These are phyloP conservation scores for Pseudozyma thailandica DNA, from an alignment of 1,284 basidiomycete genomes.

Conservation along the genomic window DNA sequence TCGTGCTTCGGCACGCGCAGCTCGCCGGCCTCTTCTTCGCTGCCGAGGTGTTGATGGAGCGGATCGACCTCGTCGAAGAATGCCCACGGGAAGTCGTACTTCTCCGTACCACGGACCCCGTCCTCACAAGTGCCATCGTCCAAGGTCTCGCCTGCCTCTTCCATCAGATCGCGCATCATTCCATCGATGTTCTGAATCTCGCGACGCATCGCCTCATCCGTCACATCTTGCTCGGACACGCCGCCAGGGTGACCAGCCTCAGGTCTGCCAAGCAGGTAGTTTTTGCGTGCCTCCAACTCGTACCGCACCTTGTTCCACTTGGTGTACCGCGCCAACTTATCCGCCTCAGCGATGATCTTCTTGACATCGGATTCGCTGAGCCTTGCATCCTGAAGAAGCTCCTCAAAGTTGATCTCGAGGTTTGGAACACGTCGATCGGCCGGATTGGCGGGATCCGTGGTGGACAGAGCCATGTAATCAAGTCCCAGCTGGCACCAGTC, in stretches of 20 bases:
- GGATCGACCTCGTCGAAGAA: slow-evolving; percentile 61
- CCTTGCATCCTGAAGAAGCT: slow-evolving; percentile 60
- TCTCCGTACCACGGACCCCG: slow-evolving; percentile 60
- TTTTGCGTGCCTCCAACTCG: slow-evolving; percentile 63
- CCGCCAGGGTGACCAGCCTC: slow-evolving; percentile 46
- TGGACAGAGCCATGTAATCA: slow-evolving; percentile 65
- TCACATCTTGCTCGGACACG: slow-evolving; percentile 48
- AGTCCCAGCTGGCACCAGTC: slow-evolving; percentile 60
- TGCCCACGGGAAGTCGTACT: slow-evolving; percentile 57
- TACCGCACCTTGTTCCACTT: slow-evolving; percentile 66
- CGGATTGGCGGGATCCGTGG: slow-evolving; percentile 62
- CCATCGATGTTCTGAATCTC: slow-evolving; percentile 55
- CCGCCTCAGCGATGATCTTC: slow-evolving; percentile 55
- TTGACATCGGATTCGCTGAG: slow-evolving; percentile 59
- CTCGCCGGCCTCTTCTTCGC: slow-evolving; percentile 27
- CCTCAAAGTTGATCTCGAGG: slow-evolving; percentile 66
- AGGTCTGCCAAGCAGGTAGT: slow-evolving; percentile 57
- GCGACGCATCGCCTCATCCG: slow-evolving; percentile 38
- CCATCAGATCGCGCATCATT: slow-evolving; percentile 58
- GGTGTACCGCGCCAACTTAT: slow-evolving; percentile 52
- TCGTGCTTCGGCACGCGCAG: slow-evolving; percentile 22
- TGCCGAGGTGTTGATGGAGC: slow-evolving; percentile 48
- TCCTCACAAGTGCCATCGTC: slow-evolving; percentile 58
- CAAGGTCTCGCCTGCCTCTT: slow-evolving; percentile 41
- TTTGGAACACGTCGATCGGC: slow-evolving; percentile 58